Percentiles rank a stretch among this genome's conserved stretches.
Evolutionary conservation across 257 asterid genomes (phyloP).

Genomic region (Haberlea rhodopensis): DNA sequence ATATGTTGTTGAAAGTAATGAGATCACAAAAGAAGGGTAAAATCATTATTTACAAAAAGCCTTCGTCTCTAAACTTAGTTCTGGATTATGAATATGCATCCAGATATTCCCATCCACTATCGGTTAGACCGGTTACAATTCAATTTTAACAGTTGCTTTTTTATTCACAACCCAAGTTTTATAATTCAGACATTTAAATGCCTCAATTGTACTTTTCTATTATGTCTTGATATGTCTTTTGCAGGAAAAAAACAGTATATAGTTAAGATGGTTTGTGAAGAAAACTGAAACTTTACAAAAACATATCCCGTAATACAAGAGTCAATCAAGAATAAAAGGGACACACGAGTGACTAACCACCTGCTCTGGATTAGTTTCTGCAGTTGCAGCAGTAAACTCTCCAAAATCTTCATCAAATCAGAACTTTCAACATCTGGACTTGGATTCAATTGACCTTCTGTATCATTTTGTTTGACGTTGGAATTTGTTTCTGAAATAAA

Average conservation of each 20-base stretch:
- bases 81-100: not conserved
- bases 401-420: slow-evolving; percentile 66
- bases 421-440: slow-evolving; percentile 28
- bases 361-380: slow-evolving; percentile 39
- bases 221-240: slow-evolving; percentile 21
- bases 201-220: slow-evolving; percentile 33
- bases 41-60: not conserved
- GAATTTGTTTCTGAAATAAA: slow-evolving; percentile 31
- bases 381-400: slow-evolving; percentile 54
- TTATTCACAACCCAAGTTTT: slow-evolving; percentile 10
- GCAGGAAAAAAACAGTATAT: slow-evolving; percentile 24
- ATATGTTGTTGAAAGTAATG: slow-evolving; percentile 3
- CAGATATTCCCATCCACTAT: slow-evolving; percentile 3
- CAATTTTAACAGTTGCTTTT: slow-evolving; percentile 1
- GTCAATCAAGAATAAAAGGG: not conserved
- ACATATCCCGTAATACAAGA: slow-evolving; percentile 2
- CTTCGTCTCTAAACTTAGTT: not conserved
- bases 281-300: slow-evolving; percentile 20
- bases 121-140: not conserved
- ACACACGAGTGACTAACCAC: slow-evolving; percentile 38
- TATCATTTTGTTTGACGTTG: slow-evolving; percentile 31
- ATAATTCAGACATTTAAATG: slow-evolving; percentile 14
- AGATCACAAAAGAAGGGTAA: not conserved
- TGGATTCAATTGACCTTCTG: slow-evolving; percentile 25
- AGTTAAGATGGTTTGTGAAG: slow-evolving; percentile 35